Percentiles rank a stretch among this genome's conserved stretches.
These are phyloP conservation scores for Nothopassalora personata DNA, from an alignment of 2,329 filamentous ascomycete genomes.

Conservation along the genomic window DNA sequence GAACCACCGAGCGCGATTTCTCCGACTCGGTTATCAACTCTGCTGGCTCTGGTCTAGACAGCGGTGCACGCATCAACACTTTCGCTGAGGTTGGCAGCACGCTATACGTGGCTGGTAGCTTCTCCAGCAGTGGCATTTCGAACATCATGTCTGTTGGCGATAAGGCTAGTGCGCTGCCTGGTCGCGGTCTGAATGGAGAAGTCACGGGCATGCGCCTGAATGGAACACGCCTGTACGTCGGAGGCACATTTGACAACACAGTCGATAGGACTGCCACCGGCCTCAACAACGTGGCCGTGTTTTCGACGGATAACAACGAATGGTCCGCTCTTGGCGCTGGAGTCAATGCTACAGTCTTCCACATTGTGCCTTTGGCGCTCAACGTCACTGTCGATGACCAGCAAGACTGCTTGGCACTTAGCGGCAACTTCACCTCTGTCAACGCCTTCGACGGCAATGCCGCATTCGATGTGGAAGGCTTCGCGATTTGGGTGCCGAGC, in stretches of 20 bases:
- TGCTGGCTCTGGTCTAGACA: slow-evolving; percentile 64
- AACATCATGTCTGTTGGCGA: slow-evolving; percentile 73
- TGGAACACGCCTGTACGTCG: slow-evolving; percentile 66
- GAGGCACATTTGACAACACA: slow-evolving; percentile 77
- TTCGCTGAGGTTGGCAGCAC: slow-evolving; percentile 58
- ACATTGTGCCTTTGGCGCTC: slow-evolving; percentile 69
- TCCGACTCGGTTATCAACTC: slow-evolving; percentile 68
- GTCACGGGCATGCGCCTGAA: slow-evolving; percentile 69
- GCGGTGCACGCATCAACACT: slow-evolving; percentile 63
- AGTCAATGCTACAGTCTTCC: slow-evolving; percentile 63
- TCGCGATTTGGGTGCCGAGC: slow-evolving; percentile 90
- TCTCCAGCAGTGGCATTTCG: slow-evolving; percentile 60
- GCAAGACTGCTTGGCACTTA: slow-evolving; percentile 73
- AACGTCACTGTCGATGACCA: slow-evolving; percentile 66
- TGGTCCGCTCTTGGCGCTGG: slow-evolving; percentile 82
- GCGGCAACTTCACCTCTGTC: slow-evolving; percentile 71
- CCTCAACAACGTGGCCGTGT: slow-evolving; percentile 71
- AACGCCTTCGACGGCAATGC: slow-evolving; percentile 60
- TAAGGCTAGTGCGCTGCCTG: slow-evolving; percentile 57
- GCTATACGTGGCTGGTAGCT: slow-evolving; percentile 78
- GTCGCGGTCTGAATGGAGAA: slow-evolving; percentile 71
- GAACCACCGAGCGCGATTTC: slow-evolving; percentile 58
- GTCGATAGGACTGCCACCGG: slow-evolving; percentile 55
- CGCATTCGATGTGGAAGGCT: slow-evolving; percentile 61
- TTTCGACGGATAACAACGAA: slow-evolving; percentile 59